Base-by-base conservation (phyloP, 148 eudicot genomes). In the Euryodendron excelsum region DNA sequence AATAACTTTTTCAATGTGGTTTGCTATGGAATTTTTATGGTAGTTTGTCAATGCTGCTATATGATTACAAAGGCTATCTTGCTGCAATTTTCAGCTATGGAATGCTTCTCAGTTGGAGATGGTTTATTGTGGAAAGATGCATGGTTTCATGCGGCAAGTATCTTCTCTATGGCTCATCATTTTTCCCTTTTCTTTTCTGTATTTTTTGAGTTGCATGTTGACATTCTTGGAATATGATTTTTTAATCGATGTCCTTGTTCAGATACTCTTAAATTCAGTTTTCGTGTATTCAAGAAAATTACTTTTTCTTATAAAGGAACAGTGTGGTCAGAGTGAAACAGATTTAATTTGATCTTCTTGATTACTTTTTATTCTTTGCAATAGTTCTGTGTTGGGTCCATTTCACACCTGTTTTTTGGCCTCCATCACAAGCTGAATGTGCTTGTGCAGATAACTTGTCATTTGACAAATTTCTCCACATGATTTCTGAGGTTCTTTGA, bases 101-200 rank as follows among this genome's bases (percentile, higher is more conserved):
- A 96, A 96, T 86, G 98, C 99, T 83, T 93, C 98, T 82, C 99
- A 96, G 83, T 80, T 92, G 88, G 98, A 96, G 87, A 86, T 96
- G 97, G 95, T 96, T 78, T 88, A 91, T 81, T 62, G 41, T 79
- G 99, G 99, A 70, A 96, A 96, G 87, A 92, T 96, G 95, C 99
- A 96, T 81, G 99, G 99, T 68, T 96, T 88, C 81, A 96, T 96
- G 99, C 91, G 99, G 98, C 82, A 92, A 88, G 88, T 82, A 80
- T 82, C 84, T 81, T 78, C 55, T 72, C 45, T 73, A 25, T 31
- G n/a, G 44, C 62, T 34, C 18, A 52, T 58, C 18, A 5, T 14
- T 25, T 37, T 21, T 10, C n/a, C 21, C 4, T 63, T 36, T 20
- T 56, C n/a, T 63, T 8, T 63, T 45, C 30, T 74, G 48, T 39